Percentiles rank a stretch among this genome's conserved stretches.
Evolutionary conservation across 1,284 basidiomycete genomes (phyloP).

Genomic region (Phenoliferia sp.): DNA sequence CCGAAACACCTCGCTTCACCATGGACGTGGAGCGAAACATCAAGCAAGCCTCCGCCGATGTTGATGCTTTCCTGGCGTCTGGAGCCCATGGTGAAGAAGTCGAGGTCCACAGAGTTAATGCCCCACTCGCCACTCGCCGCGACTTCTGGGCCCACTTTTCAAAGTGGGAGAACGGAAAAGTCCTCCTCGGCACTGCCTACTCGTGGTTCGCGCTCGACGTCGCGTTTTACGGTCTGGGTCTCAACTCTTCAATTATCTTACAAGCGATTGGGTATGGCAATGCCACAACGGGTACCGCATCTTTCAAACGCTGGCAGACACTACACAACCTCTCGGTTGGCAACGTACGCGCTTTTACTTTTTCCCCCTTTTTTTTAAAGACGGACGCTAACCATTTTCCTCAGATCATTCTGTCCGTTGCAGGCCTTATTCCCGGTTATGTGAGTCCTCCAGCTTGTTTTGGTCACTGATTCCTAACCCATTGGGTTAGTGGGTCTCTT

Average conservation of each 20-base stretch:
- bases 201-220: constrained; percentile 65
- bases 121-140: constrained; percentile 50
- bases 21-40: constrained; percentile 85
- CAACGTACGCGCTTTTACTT: constrained; percentile 42
- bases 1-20: constrained; percentile 64
- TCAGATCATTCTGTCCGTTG: constrained; percentile 53
- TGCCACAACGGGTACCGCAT: constrained; percentile 42
- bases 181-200: constrained; percentile 56
- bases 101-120: constrained; percentile 53
- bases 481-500: constrained; percentile 52
- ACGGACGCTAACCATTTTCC: not conserved
- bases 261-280: constrained; percentile 51
- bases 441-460: not conserved
- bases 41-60: constrained; percentile 62
- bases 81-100: constrained; percentile 53
- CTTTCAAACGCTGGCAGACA: constrained; percentile 43
- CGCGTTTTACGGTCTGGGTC: constrained; percentile 45
- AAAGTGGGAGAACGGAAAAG: constrained; percentile 60
- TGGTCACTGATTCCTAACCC: too few species aligned
- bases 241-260: constrained; percentile 66
- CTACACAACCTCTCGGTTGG: constrained; percentile 47
- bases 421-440: constrained; percentile 69
- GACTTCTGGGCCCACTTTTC: constrained; percentile 64
- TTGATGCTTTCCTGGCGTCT: constrained; percentile 57
- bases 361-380: not conserved